Conservation (phyloP, 192 early-diverging fungal species). For the Spizellomyces punctatus region DNA sequence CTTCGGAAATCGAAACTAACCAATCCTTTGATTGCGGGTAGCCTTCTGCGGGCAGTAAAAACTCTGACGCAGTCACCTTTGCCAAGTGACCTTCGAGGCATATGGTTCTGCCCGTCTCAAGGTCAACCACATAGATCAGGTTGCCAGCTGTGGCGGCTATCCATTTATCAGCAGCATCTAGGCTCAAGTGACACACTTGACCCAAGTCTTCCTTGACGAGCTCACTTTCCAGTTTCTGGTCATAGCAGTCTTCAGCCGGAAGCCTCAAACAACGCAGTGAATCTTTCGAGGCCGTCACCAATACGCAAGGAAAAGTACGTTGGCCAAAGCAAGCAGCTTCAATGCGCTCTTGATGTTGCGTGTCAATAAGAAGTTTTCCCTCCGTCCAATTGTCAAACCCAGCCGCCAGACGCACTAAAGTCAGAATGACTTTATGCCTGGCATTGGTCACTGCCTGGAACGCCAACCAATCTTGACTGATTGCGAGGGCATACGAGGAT, state of each 20-base stretch:
- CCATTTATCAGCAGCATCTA: not conserved
- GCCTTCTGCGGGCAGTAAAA: not conserved
- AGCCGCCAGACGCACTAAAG: too few relatives aligned
- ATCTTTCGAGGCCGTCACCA: constrained; percentile 21
- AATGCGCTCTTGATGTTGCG: not conserved
- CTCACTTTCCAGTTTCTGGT: not conserved
- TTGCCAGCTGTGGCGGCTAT: constrained; percentile 9
- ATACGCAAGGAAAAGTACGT: not conserved
- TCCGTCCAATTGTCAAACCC: too few relatives aligned
- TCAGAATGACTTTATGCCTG: too few relatives aligned
- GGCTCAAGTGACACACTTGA: constrained; percentile 1
- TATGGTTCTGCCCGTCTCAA: constrained; percentile 1
- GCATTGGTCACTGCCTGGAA: not conserved
- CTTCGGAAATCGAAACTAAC: constrained; percentile 39
- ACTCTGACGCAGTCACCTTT: constrained; percentile 18
- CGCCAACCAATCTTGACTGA: constrained; percentile 13
- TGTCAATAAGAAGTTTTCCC: not conserved
- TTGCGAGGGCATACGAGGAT: not conserved
- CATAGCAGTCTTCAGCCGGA: constrained; percentile 1
- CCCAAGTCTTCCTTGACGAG: constrained; percentile 19
- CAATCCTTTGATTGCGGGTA: constrained; percentile 13
- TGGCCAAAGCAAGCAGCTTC: constrained; percentile 10
- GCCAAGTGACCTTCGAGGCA: constrained; percentile 20
- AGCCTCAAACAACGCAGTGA: constrained; percentile 1
- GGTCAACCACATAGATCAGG: constrained; percentile 14